These are phyloP conservation scores for Buddleja alternifolia DNA, from an alignment of 257 asterid genomes.

Conservation along the genomic window DNA sequence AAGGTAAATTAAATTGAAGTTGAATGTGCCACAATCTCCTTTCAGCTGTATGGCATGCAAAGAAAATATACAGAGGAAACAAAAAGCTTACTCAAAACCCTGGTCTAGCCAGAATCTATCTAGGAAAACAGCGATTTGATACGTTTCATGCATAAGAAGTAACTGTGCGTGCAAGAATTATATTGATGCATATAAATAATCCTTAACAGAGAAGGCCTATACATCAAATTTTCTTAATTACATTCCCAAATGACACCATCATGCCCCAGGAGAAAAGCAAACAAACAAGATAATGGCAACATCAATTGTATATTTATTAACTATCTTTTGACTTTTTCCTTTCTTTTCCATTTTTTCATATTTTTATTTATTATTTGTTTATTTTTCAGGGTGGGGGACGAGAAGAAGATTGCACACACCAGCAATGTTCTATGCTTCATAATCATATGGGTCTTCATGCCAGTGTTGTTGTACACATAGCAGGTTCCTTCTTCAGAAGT, in stretches of 20 bases:
- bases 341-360: background rate
- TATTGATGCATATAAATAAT: background rate
- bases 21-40: background rate
- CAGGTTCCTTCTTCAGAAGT: conserved; percentile 89
- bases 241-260: conserved; percentile 3
- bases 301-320: conserved; percentile 2
- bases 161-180: background rate
- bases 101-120: conserved; percentile 8
- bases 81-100: background rate
- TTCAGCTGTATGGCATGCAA: background rate
- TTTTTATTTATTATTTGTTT: background rate
- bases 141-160: conserved; percentile 11
- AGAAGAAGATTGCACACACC: conserved; percentile 45
- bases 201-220: background rate
- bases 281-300: background rate
- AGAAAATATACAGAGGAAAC: background rate
- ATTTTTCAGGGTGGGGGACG: background rate
- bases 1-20: background rate
- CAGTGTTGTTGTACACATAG: conserved; percentile 57
- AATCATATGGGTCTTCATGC: conserved; percentile 76
- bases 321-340: background rate
- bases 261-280: background rate
- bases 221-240: background rate
- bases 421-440: conserved; percentile 90
- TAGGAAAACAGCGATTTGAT: conserved; percentile 1